Base-by-base conservation (phyloP, 208 protist genomes). In the Vickermania spadyakhi region DNA sequence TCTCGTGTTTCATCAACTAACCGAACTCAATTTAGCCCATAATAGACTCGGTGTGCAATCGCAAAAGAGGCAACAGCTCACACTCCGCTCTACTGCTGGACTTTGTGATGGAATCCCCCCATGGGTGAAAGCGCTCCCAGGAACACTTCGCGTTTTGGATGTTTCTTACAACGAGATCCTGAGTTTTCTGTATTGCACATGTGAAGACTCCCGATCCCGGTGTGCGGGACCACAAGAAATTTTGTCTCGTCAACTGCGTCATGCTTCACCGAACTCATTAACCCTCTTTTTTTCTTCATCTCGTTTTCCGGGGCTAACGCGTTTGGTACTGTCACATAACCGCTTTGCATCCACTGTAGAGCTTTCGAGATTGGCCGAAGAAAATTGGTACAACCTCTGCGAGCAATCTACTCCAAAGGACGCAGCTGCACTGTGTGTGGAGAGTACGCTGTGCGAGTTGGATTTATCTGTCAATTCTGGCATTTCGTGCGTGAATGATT, bases 151-250 rank as follows among this genome's bases (percentile, higher is more conserved):
- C 28, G 67, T 77, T 41, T 55, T 94, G 3, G 83, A 90, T 64
- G 53, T 94, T 1, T 73, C 82, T 1, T 75, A 81, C 64, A 94
- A 94, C 56, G 56, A 68, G n/a, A 51, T 94, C 11, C 42, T 53
- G 31, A 83, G 77, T 51, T 85, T 93, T 61, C 28, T 66, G 1
- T 28, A 62, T 36, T 84, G 81, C 72, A 75, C 62, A 26, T 84
- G 81, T 51, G 23, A 31, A 21, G 27, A 13, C 23, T 14, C 52
- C n/a, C 11, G 11, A 28, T 13, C 52, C n/a, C 52, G 11, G 52
- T 14, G n/a, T 18, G 11, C 14, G n/a, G 7, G 11, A 13, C 13
- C 25, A 21, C n/a, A 59, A 27, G 13, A 22, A 28, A 45, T 49
- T 14, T 21, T 36, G 28, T 52, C 58, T 3, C 67, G 75, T 3